phyloP scores from a whole-genome alignment of 257 asterid genomes.

The Nicotiana otophora region DNA sequence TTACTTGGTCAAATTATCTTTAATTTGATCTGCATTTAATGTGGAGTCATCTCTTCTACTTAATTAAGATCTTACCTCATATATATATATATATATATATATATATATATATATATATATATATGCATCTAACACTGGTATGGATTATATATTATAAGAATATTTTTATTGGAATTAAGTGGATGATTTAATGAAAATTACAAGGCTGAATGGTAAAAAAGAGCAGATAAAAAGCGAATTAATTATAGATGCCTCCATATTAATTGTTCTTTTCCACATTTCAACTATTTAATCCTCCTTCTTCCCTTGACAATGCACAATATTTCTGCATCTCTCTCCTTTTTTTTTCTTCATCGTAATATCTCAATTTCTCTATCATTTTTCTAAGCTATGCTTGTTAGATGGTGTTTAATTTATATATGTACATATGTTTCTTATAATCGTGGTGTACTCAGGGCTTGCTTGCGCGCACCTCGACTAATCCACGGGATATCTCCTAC shows the following conservation, averaged over 20 bases:
- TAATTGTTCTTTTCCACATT: not conserved
- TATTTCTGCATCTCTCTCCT: not conserved
- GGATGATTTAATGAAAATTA: not conserved
- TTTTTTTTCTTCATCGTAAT: not conserved
- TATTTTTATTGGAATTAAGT: not conserved
- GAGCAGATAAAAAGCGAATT: not conserved
- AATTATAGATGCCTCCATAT: not conserved
- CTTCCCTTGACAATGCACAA: not conserved
- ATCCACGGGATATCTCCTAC: no score
- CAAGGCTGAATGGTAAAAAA: not conserved
- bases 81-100: no score
- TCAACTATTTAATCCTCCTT: not conserved
- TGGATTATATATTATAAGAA: not conserved
- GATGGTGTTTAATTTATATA: no score
- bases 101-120: no score
- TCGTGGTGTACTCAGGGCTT: no score
- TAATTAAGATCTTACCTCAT: not conserved
- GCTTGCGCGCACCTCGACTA: no score
- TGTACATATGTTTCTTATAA: no score
- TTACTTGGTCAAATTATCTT: not conserved
- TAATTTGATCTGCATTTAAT: not conserved
- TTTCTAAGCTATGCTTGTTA: no score
- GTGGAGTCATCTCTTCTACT: not conserved
- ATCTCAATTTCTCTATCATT: no score
- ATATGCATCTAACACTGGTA: not conserved